Base-by-base conservation (phyloP, 148 eudicot species). In the Fagopyrum homotropicum region DNA sequence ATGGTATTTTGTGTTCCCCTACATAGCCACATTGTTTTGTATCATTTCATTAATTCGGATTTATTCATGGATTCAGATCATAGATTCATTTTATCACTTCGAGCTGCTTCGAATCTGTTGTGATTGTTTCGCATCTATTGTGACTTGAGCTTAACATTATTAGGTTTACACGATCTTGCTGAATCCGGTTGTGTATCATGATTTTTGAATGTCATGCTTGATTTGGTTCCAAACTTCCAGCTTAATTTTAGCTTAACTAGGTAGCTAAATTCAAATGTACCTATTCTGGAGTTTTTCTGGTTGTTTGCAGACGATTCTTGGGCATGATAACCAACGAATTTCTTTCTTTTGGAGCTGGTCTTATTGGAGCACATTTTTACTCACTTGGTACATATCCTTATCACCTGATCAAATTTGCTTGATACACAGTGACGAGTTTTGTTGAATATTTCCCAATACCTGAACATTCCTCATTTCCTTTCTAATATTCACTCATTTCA, bases 271-370 rank as follows among this genome's bases (percentile, higher is more conserved):
- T 35, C 3, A 35, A 35, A 35, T 35, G 40, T 35, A 35, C 40
- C 40, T 35, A 1, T 35, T 35, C 40, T 16, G 12, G 63, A 55
- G 16, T 64, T 49, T 30, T 11, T 46, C 10, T 78, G 73, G 52
- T 61, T 43, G 72, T 79, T 52, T 82, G 80, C 96, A 94, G 98
- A 88, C 98, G 61, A 80, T 14, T 49, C 12, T 14, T 49, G 14
- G 52, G 14, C 12, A 49, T 49, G 12, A 49, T 49, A 49, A 9
- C 15, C 57, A 15, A 74, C 91, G 87, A 71, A 87, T 95, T 68
- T 88, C 92, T 77, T 92, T 95, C 86, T 89, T 84, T 73, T 95
- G 96, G 96, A 89, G 89, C 79, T 92, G 90, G 93, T 95, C 98
- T 68, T 95, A 95, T 79, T 95, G 98, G 98, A 92, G 97, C 85